Conservation (phyloP, 2,329 filamentous ascomycete species). For the Ophiostoma sp. region DNA sequence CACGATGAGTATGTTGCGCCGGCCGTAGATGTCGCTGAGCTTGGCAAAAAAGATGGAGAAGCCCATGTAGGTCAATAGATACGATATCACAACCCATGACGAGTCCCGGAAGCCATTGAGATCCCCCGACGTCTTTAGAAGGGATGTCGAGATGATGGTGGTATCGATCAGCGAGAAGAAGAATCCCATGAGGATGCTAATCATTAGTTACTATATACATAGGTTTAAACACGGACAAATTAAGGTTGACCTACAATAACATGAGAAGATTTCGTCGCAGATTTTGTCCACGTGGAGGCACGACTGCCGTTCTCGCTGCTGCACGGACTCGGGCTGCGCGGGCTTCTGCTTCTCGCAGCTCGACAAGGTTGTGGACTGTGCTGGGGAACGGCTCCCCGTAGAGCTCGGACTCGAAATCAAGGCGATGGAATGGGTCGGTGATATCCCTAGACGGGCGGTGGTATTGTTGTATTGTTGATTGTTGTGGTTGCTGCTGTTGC, state of each 20-base stretch:
- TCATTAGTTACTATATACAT: background rate
- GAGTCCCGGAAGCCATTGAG: constrained; percentile 27
- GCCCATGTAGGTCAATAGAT: constrained; percentile 30
- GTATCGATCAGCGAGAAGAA: constrained; percentile 30
- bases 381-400: constrained; percentile 20
- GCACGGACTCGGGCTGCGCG: constrained; percentile 21
- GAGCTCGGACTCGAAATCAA: constrained; percentile 21
- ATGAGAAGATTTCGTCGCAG: constrained; percentile 23
- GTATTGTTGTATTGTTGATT: background rate
- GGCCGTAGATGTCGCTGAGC: constrained; percentile 41
- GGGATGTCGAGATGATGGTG: constrained; percentile 30
- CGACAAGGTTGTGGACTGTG: constrained; percentile 19
- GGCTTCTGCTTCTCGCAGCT: constrained; percentile 24
- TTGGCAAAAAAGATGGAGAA: constrained; percentile 31
- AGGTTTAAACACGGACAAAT: background rate
- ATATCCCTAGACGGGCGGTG: constrained; percentile 4
- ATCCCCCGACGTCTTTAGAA: constrained; percentile 27
- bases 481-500: background rate
- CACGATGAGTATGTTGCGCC: constrained; percentile 36
- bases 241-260: constrained; percentile 21
- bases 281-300: constrained; percentile 16
- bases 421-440: constrained; percentile 16
- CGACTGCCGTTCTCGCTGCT: background rate
- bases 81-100: constrained; percentile 29
- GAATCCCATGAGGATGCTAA: constrained; percentile 28